Evolutionary conservation across 805 yeast species (phyloP).

Genomic region (Limtongozyma cylindracea): DNA sequence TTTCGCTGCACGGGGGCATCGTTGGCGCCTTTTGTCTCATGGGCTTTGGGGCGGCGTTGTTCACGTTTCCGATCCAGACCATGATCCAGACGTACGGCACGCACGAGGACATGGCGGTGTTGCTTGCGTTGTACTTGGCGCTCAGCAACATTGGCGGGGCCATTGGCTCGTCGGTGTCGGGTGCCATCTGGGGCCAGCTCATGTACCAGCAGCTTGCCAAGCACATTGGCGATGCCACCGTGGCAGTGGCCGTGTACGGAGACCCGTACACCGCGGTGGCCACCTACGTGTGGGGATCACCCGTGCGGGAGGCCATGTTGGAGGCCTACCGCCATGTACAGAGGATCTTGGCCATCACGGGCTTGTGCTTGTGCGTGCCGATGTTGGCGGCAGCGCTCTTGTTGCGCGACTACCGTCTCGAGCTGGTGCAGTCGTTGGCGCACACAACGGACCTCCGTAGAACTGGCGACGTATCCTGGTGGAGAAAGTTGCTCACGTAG

Average conservation of each 20-base stretch:
- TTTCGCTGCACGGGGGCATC: too few relatives aligned
- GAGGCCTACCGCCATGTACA: constrained; percentile 34
- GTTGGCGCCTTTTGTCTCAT: not conserved
- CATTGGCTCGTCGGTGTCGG: not conserved
- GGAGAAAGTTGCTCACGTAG: too few relatives aligned
- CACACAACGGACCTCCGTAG: too few relatives aligned
- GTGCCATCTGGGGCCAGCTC: not conserved
- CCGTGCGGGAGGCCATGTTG: constrained; percentile 30
- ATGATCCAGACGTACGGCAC: not conserved
- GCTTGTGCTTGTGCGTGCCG: constrained; percentile 26
- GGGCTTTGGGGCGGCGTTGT: not conserved
- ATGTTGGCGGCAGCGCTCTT: constrained; percentile 19
- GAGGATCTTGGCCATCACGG: constrained; percentile 27
- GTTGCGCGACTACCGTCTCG: constrained; percentile 25
- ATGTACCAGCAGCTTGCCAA: not conserved
- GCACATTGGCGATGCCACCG: too few relatives aligned
- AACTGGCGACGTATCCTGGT: too few relatives aligned
- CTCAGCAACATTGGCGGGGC: not conserved
- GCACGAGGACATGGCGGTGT: not conserved
- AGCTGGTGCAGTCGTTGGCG: constrained; percentile 9
- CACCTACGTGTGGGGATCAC: constrained; percentile 32
- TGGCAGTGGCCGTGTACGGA: constrained; percentile 1
- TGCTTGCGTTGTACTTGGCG: not conserved
- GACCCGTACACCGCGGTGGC: constrained; percentile 12
- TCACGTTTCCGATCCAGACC: too few relatives aligned